Evolutionary conservation across 2,329 filamentous ascomycete species (phyloP), one percentile per base, ranked within the genome.

Genomic region (Exophiala spinifera): DNA sequence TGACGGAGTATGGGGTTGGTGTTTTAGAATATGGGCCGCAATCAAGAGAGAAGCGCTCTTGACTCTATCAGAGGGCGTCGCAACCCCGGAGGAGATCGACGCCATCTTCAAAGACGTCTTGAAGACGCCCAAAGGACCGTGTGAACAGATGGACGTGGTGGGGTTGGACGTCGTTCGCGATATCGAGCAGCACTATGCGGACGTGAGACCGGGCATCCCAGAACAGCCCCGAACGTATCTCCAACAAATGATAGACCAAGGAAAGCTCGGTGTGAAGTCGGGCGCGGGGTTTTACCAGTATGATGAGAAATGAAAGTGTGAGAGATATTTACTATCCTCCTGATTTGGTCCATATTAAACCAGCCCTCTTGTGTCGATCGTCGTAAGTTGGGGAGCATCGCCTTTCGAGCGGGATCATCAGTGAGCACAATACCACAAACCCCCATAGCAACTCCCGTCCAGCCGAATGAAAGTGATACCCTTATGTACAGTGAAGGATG

Each of bases 31-130:
- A 40, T 74, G 72, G 72, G 70, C 71, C 2, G 71, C 71, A 15
- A 71, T 74, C 42, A 74, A 74, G 55, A 64, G 71, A n/a, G 72
- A 74, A 64, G 63, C 67, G 4, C 65, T 74, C 7, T 60, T 67
- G 13, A 60, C 68, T 3, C 56, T 72, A 7, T 57, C 65, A 0
- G 70, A 74, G 46, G 71, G 69, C 1, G 67, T 73, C 5, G 65
- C 63, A 19, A 63, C 63, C 0, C 70, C 72, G 1, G 53, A 66
- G 13, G 71, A 74, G 45, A 66, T 74, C 1, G 71, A 74, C 50
- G 56, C 57, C 0, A 68, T 73, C 5, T 74, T 69, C 62, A 69
- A 70, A 39, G 63, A 67, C 20, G 66, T 72, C 19, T 59, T 72
- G 11, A 68, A 70, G 28, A 67, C 67, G 0, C 62, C 65, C 6